Evolutionary conservation across 2,329 filamentous ascomycete genomes (phyloP).

Genomic region (Trichoderma breve): DNA sequence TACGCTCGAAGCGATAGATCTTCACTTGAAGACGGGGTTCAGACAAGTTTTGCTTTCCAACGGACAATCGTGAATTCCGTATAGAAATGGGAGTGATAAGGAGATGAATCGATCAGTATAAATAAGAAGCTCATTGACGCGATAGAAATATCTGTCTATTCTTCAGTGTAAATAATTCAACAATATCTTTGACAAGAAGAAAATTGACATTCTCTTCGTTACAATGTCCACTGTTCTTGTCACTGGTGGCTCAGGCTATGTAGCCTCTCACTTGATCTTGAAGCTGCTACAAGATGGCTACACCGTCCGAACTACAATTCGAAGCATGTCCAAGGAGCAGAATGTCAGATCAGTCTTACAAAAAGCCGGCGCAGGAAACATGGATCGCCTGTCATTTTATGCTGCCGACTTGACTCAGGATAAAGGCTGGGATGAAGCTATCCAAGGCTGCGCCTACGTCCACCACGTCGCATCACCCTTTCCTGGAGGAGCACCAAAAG

Average conservation of each 20-base stretch:
- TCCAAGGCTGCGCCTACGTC: constrained; percentile 31
- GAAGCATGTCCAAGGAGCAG: constrained; percentile 23
- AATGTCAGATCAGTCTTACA: not conserved
- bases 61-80: not conserved
- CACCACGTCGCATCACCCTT: constrained; percentile 38
- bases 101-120: not conserved
- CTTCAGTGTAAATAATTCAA: not conserved
- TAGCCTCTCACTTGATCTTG: constrained; percentile 26
- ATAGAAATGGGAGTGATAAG: not conserved
- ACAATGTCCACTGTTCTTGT: constrained; percentile 22
- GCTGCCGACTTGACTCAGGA: constrained; percentile 32
- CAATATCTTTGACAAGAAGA: not conserved
- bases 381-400: constrained; percentile 24
- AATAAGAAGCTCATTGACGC: not conserved
- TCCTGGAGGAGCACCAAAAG: constrained; percentile 20
- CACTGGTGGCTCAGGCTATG: constrained; percentile 28
- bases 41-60: not conserved
- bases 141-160: not conserved
- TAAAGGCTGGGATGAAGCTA: constrained; percentile 31
- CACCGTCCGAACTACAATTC: constrained; percentile 23
- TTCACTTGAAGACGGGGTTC: not conserved
- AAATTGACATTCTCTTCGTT: too few relatives aligned
- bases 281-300: constrained; percentile 24
- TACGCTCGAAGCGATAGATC: not conserved
- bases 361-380: constrained; percentile 17